Evolutionary conservation across 2,329 filamentous ascomycete species (phyloP), one percentile per base, ranked within the genome.

Genomic region (Alternaria gansuensis): DNA sequence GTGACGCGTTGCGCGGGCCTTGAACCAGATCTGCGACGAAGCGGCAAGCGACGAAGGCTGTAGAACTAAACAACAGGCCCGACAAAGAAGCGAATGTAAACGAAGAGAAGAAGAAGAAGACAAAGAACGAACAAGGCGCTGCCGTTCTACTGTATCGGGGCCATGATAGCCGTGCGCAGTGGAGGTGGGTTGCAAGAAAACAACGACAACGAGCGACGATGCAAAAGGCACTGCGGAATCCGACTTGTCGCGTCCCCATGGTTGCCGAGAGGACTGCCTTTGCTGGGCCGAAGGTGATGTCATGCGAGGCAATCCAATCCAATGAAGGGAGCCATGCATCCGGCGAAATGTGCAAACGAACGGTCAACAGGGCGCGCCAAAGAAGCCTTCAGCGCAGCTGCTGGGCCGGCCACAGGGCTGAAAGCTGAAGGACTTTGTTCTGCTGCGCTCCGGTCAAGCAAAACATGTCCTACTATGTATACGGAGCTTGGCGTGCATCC

Each of bases 251-350:
- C 50, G 54, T 54, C 46, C 53, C 46, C 54, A 63, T 33, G 13
- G 17, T 61, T 65, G 63, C 62, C 64, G 62, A 66, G 64, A 65
- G 61, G 29, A 43, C 59, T 43, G 14, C 39, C 44, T 34, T 28
- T 50, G 48, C 51, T 39, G 51, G 46, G 58, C 58, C 31, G 37
- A 46, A 55, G 33, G 52, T 62, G 56, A 59, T 51, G 59, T 59
- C 54, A 64, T 57, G 37, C 21, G 17, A 21, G 40, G 29, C 40
- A 46, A 58, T 54, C 33, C 24, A 54, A 49, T 24, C 41, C 62
- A 54, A 56, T 51, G 14, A 57, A 53, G 37, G 14, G 55, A 53
- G 37, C 14, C 39, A 45, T 45, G 23, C 40, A 29, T 23, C 28
- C 31, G 37, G 21, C 39, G 8, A 14, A 44, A 26, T 17, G 5